These are phyloP conservation scores for Dioscorea dumetorum DNA, from an alignment of 106 monocot species.

Conservation along the genomic window DNA sequence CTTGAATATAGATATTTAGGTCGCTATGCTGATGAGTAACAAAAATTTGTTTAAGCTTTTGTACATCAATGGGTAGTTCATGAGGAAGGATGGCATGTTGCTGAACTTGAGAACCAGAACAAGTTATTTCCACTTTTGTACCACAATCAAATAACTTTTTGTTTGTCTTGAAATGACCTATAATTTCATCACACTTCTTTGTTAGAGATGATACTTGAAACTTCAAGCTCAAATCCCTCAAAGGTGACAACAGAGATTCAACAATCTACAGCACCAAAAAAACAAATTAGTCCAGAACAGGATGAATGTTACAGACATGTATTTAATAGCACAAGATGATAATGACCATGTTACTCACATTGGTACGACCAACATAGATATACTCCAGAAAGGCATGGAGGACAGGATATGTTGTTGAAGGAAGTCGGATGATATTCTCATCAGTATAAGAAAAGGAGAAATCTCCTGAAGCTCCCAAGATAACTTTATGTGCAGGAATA, in stretches of 20 bases:
- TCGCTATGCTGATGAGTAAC: slow-evolving; percentile 63
- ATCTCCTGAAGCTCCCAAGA: slow-evolving; percentile 55
- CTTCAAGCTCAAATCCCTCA: slow-evolving; percentile 42
- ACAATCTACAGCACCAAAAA: slow-evolving; percentile 33
- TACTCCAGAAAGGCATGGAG: slow-evolving; percentile 78
- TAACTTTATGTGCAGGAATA: slow-evolving; percentile 74
- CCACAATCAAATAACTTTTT: slow-evolving; percentile 39
- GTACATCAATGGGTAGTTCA: slow-evolving; percentile 35
- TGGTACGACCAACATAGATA: slow-evolving; percentile 65
- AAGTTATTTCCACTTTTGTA: slow-evolving; percentile 52
- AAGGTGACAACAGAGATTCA: slow-evolving; percentile 45
- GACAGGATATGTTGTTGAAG: slow-evolving; percentile 51
- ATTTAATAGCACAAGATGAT: background rate
- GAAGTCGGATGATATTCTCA: slow-evolving; percentile 43
- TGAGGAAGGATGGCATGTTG: slow-evolving; percentile 37
- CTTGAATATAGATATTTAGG: slow-evolving; percentile 59
- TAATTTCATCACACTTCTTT: slow-evolving; percentile 61
- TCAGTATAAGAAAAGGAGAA: slow-evolving; percentile 29
- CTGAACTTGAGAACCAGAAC: slow-evolving; percentile 14
- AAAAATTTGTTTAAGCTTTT: slow-evolving; percentile 61
- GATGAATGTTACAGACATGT: background rate
- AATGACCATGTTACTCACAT: slow-evolving; percentile 28
- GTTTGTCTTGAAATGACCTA: slow-evolving; percentile 39
- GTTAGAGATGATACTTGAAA: slow-evolving; percentile 57
- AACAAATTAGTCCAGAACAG: slow-evolving; percentile 3